Evolutionary conservation across 805 yeast genomes (phyloP), one percentile per base, ranked within the genome.

Genomic region (Sugiyamaella chiloensis): DNA sequence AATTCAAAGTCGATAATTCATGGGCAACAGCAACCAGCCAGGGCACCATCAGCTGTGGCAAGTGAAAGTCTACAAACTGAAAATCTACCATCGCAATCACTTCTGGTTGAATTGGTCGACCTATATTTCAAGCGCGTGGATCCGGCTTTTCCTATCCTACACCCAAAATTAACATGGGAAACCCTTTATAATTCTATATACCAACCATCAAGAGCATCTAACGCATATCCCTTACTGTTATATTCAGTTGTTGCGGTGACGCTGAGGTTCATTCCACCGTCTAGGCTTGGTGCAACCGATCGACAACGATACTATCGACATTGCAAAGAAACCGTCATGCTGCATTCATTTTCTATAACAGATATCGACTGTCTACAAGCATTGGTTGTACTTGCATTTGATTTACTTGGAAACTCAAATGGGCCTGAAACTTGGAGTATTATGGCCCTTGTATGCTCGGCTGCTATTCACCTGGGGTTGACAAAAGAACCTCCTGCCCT

Each of bases 141-240:
- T 61, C 93, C 95, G 0, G 80, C 85, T 9, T 85, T 85, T 63
- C 96, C 96, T 0, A 83, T 87, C 12, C 64, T 87, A 47, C 95
- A 87, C 37, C 46, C 50, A 12, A 46, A 44, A 12, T 29, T 42
- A 7, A 34, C 57, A 14, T 44, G 48, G 34, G 14, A 44, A 11
- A 27, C 31, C 21, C 29, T 51, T 26, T 41, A 36, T 12, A 14
- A 17, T 6, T 23, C 40, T 14, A 19, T 44, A 9, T 12, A 16
- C 11, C 21, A 4, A 19, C 3, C 14, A 12, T 7, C 37, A 4
- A 5, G 4, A 9, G 11, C 37, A 12, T 34, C 37, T 12, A 12
- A 34, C 11, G 12, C 9, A 39, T 39, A 42, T 30, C 48, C 53
- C 8, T 44, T 53, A 26, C 41, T 58, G 5, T 30, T 55, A 8